Evolutionary conservation across 306 rosid species (phyloP), one percentile per base, ranked within the genome.

Genomic region (Medicago ruthenica): DNA sequence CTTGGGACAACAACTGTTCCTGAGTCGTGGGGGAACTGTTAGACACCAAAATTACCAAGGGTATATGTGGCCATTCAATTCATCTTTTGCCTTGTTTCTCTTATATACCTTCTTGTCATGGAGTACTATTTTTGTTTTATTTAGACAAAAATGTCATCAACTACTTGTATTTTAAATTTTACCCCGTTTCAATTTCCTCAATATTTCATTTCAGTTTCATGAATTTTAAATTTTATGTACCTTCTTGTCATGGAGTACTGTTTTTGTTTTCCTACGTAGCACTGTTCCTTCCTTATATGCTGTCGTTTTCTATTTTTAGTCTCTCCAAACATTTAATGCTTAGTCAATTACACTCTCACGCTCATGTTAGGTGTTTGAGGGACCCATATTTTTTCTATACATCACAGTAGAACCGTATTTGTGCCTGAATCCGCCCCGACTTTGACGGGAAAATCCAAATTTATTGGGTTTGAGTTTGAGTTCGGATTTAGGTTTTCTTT

Each of bases 21-120:
- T 1, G 88, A 86, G 36, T 78, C 88, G 3, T 91, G 96, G 96
- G 86, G 82, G 31, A 83, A 84, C 48, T 85, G 84, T 80, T 74
- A 66, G 55, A 22, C n/a, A 53, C 51, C 70, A 61, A 60, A 62
- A 67, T 11, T 1, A 9, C 16, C 21, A 31, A 65, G 80, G 77
- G 67, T 67, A 68, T 50, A 76, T 67, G 21, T 57, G 82, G 50
- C n/a, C 72, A 9, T 24, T 54, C 50, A 76, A 13, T 14, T 57
- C 27, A 48, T 3, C 22, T 57, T 75, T 36, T 55, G 16, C 11
- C 17, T 48, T 60, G 1, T 69, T 44, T 44, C 53, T 8, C 36
- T 18, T 42, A 27, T 27, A 27, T 8, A 16, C 41, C 64, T 65
- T 44, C 55, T 65, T 44, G 71, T 13, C 24, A 57, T 11, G 66